Evolutionary conservation across 75 land plant species (phyloP).

Genomic region (Ceratopteris richardii): DNA sequence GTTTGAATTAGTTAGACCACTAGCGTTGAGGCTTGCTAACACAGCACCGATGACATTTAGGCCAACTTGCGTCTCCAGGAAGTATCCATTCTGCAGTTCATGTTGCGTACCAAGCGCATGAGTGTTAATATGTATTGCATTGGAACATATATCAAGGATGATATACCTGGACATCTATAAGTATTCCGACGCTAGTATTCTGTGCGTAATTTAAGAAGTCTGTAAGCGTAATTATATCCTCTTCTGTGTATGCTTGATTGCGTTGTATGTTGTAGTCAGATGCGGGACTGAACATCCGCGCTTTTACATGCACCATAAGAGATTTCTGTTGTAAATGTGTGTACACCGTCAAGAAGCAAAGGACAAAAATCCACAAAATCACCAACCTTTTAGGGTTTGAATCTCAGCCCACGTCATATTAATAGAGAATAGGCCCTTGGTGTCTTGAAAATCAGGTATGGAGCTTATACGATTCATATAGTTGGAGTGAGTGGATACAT

Average conservation of each 20-base stretch:
- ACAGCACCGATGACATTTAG: slow-evolving; percentile 35
- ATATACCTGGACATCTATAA: slow-evolving; percentile 68
- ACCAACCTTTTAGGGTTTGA: slow-evolving; percentile 54
- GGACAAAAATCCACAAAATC: background rate
- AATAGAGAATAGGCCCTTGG: slow-evolving; percentile 58
- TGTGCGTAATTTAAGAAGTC: slow-evolving; percentile 68
- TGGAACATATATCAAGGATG: background rate
- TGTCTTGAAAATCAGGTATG: slow-evolving; percentile 38
- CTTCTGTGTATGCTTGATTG: slow-evolving; percentile 45
- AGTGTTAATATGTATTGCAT: background rate
- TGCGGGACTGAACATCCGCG: slow-evolving; percentile 34
- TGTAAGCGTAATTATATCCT: slow-evolving; percentile 45
- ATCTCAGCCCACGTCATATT: slow-evolving; percentile 84
- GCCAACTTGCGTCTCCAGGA: slow-evolving; percentile 46
- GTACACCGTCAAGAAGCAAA: slow-evolving; percentile 3
- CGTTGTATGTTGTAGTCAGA: slow-evolving; percentile 18
- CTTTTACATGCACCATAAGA: slow-evolving; percentile 19
- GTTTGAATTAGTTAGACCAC: slow-evolving; percentile 32
- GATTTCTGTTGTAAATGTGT: too few species aligned
- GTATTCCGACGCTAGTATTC: slow-evolving; percentile 45
- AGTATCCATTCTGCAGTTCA: slow-evolving; percentile 48
- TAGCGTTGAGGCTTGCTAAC: slow-evolving; percentile 30
- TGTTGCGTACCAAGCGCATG: background rate
- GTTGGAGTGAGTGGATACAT: slow-evolving; percentile 19
- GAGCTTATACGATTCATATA: slow-evolving; percentile 12